Conservation (phyloP, 768 basidiomycete genomes). For the Leccinum olivaceopallidum region DNA sequence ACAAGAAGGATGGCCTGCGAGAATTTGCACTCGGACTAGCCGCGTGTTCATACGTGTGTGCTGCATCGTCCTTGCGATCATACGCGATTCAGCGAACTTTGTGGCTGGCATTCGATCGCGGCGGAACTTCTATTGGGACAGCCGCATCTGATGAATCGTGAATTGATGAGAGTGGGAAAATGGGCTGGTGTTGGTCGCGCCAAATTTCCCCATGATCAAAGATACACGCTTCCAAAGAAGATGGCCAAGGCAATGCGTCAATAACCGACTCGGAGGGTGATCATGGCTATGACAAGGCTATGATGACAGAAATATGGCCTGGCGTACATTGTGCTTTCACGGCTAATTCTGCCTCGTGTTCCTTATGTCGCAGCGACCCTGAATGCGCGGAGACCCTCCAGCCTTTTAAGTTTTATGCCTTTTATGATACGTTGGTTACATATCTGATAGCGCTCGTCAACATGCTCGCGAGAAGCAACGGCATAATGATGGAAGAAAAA, state of each 20-base stretch:
- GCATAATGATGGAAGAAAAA: background rate
- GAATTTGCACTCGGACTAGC: background rate
- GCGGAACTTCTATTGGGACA: background rate
- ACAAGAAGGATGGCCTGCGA: background rate
- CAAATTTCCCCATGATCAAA: background rate
- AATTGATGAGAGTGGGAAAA: background rate
- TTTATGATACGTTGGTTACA: background rate
- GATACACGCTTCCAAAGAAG: background rate
- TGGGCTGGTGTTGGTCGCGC: background rate
- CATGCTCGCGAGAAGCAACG: background rate
- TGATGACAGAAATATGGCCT: background rate
- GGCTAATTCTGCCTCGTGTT: too few relatives aligned
- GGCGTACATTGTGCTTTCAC: background rate
- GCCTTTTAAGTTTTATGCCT: background rate
- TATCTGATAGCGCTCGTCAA: too few relatives aligned
- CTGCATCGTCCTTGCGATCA: background rate
- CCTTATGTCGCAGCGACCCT: background rate
- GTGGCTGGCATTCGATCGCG: background rate
- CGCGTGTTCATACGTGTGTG: background rate
- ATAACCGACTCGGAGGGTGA: background rate
- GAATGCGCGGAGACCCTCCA: background rate
- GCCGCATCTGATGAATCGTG: background rate
- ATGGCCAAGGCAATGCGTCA: background rate
- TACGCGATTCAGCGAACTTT: background rate
- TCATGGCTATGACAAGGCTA: background rate